These are phyloP conservation scores for Erysimum cheiranthoides DNA, from an alignment of 345 rosid genomes.

Conservation along the genomic window DNA sequence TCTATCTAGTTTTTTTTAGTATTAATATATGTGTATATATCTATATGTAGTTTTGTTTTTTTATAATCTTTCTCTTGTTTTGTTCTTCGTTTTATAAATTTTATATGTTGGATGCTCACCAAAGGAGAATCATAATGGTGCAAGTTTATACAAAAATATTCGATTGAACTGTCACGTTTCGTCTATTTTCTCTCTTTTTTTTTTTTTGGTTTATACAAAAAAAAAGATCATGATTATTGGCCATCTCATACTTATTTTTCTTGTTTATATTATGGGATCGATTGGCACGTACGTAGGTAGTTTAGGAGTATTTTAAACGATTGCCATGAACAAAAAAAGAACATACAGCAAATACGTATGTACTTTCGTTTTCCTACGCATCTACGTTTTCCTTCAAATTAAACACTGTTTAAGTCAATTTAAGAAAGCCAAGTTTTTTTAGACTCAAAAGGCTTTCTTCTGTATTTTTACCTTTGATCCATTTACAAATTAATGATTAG, in stretches of 20 bases:
- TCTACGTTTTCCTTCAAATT: neutral
- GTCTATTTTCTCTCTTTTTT: neutral
- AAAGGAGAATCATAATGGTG: conserved; percentile 29
- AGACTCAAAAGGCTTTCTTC: neutral
- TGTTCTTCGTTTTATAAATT: conserved; percentile 18
- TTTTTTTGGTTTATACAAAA: neutral
- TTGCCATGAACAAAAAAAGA: neutral
- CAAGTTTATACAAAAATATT: conserved; percentile 29
- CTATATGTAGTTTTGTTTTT: conserved; percentile 8
- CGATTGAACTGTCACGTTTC: neutral
- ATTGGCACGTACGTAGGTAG: conserved; percentile 4
- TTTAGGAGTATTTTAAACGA: neutral
- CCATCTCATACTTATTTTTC: conserved; percentile 1
- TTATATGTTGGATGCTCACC: conserved; percentile 17
- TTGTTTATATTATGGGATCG: neutral
- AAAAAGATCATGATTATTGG: conserved; percentile 21
- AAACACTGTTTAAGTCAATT: neutral
- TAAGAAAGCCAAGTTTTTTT: neutral
- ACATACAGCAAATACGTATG: neutral
- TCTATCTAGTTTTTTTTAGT: conserved; percentile 17
- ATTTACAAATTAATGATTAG: conserved; percentile 31
- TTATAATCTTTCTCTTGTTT: conserved; percentile 5
- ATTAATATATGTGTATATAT: conserved; percentile 6
- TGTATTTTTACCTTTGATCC: neutral
- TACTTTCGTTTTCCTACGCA: conserved; percentile 17